Base-by-base conservation (phyloP, 768 basidiomycete genomes). In the Tylopilus cervinicoccineus region DNA sequence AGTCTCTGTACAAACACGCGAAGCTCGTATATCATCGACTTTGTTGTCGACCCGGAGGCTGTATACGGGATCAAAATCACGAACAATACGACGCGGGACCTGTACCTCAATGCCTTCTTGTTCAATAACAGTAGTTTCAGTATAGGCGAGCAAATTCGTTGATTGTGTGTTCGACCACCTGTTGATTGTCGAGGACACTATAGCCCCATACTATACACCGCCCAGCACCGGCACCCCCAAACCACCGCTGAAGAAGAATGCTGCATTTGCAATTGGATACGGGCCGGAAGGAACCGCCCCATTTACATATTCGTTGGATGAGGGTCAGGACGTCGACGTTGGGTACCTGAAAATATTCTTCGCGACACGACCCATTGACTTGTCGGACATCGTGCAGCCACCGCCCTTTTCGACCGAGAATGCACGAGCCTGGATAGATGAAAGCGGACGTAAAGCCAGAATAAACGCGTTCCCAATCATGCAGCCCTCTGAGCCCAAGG, bases 331-430 rank as follows among this genome's bases (percentile, higher is more conserved):
- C 3, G 46, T 64, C 23, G 74, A 76, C 41, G 59, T 77, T 4
- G 72, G 73, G 1, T 74, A 71, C 42, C 66, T 77, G 43, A 75
- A 73, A 47, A 53, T 76, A 10, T 78, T 71, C 51, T 49, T 77
- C 20, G 60, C 74, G 10, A 72, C 69, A 1, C 49, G 46, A 1
- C 66, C 66, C 2, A 55, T 67, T 23, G 69, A 71, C 53, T 61
- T 76, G 41, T 52, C 59, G 6, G 60, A 57, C 40, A 62, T 77
- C 5, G 27, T 43, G 2, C 74, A 73, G 41, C 38, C 57, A 6
- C 67, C 66, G 5, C 68, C 72, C 0, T 72, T 74, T 48, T 28
- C 27, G 0, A 22, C 6, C 31, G 0, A 14, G 16, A 4, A 22
- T n/a, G 8, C 41, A 42, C 20, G n/a, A n/a, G n/a, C 28, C 19